Evolutionary conservation across 2,329 filamentous ascomycete species (phyloP), one percentile per base, ranked within the genome.

Genomic region (Calonectria ilicicola): DNA sequence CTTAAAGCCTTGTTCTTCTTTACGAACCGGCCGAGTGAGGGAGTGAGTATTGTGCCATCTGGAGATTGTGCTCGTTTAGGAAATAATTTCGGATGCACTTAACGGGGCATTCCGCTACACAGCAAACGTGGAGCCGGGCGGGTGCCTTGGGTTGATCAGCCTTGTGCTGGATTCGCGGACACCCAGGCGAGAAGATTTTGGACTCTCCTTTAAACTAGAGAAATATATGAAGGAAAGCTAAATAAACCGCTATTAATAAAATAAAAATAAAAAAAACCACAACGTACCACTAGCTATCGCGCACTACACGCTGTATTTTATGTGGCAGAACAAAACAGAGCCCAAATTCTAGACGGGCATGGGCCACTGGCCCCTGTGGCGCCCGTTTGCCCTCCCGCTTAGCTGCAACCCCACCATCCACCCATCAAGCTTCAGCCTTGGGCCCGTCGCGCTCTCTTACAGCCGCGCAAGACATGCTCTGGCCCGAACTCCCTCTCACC

Each of bases 351-450:
- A 47, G 53, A 21, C 35, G 38, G 21, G 38, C 9, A 38, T 60
- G 17, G 32, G 53, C 21, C 32, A 17, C 21, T 23, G 38, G 26
- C 53, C 53, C 40, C 32, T 56, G 26, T 46, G 77, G 17, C 58
- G 38, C 58, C 58, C 38, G 65, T 27, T 47, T 46, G 74, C 75
- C 78, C 74, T 23, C 64, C 47, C 69, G 69, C 64, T 77, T 81
- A 81, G 73, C 32, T 80, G 77, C 80, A 80, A 81, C 77, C 79
- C 80, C 78, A 77, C 78, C 75, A 73, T 53, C 65, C 75, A 73
- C 49, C 65, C 69, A 67, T 47, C 44, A 49, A 75, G 70, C 56
- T 70, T 69, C 70, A 73, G 42, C 68, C 51, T 27, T 44, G 62
- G 44, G 32, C 32, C 47, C 35, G 40, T 65, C 58, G 42, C 46